Conservation (phyloP, 805 yeast genomes). For the Vanderwaltozyma verrucispora region DNA sequence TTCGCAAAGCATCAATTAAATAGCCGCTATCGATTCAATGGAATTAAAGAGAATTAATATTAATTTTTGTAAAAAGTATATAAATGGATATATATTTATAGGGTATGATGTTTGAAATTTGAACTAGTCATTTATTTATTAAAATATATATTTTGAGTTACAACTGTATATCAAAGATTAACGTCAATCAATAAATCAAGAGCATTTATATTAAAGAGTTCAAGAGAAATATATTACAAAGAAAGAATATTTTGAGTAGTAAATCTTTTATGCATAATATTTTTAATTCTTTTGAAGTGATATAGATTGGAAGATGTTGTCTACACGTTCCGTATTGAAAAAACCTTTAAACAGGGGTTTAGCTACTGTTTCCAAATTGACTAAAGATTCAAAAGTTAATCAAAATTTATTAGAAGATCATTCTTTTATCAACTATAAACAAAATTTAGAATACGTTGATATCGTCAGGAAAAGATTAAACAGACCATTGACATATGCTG, state of each 20-base stretch:
- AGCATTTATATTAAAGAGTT: no score
- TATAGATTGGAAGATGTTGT: slow-evolving; percentile 26
- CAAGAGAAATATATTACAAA: no score
- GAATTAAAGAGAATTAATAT: background rate
- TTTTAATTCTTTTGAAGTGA: no score
- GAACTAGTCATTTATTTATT: no score
- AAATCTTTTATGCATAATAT: no score
- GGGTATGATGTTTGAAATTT: no score
- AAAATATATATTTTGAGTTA: no score
- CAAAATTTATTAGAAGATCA: slow-evolving; percentile 74
- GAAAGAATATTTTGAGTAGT: no score
- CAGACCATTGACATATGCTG: slow-evolving; percentile 91
- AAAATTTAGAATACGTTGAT: slow-evolving; percentile 78
- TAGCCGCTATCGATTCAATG: background rate
- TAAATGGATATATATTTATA: no score
- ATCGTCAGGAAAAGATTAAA: slow-evolving; percentile 72
- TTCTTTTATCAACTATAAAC: slow-evolving; percentile 86
- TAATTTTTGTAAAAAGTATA: background rate
- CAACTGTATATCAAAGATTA: no score
- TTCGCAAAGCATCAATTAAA: background rate
- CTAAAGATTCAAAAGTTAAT: slow-evolving; percentile 63
- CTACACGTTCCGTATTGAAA: slow-evolving; percentile 24
- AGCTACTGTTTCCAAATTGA: slow-evolving; percentile 33
- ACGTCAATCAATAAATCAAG: no score
- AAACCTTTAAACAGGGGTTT: slow-evolving; percentile 28